These are phyloP conservation scores for Panicum miliaceum DNA, from an alignment of 176 grass and related monocot genomes.

Conservation along the genomic window DNA sequence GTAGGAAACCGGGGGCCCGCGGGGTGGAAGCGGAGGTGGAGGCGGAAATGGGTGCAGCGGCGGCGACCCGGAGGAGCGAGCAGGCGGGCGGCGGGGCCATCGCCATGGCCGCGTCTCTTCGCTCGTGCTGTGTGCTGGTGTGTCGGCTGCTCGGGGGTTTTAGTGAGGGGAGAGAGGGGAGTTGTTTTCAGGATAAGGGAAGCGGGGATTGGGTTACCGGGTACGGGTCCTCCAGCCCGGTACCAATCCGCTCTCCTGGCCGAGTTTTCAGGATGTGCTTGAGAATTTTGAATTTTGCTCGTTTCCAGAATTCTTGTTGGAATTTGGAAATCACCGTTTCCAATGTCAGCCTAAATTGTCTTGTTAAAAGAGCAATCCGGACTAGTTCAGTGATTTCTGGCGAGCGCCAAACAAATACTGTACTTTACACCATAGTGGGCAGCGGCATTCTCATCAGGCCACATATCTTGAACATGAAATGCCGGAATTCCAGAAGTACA, in stretches of 20 bases:
- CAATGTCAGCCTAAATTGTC: background rate
- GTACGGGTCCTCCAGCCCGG: background rate
- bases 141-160: slow-evolving; percentile 37
- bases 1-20: background rate
- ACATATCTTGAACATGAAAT: background rate
- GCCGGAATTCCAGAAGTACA: background rate
- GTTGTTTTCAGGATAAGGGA: slow-evolving; percentile 52
- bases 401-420: background rate
- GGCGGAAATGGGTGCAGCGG: slow-evolving; percentile 18
- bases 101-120: slow-evolving; percentile 56
- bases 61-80: slow-evolving; percentile 34
- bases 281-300: background rate
- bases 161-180: slow-evolving; percentile 5
- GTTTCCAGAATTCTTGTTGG: background rate
- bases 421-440: background rate
- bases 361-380: background rate
- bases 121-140: background rate
- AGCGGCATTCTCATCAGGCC: background rate
- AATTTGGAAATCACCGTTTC: background rate
- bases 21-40: background rate
- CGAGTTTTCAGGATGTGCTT: background rate
- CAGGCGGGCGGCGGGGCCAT: slow-evolving; percentile 62
- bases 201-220: slow-evolving; percentile 29
- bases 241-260: background rate
- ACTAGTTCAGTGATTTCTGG: background rate